Conservation (phyloP, 208 protist species). For the Wallacemonas sp. region DNA sequence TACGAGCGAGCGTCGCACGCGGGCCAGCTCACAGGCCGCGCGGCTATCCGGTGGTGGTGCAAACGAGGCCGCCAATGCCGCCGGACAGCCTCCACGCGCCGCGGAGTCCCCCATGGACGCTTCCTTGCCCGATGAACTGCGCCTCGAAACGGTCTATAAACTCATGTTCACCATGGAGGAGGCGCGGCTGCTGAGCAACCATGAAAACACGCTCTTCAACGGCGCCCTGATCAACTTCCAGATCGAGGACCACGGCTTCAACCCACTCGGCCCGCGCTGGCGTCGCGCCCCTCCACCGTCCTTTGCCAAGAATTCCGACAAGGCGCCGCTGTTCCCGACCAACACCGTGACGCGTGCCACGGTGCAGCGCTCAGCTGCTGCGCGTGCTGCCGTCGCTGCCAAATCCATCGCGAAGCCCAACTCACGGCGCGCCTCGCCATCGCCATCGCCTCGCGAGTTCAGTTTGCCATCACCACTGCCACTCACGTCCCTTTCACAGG, state of each 20-base stretch:
- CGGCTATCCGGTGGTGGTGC: too few relatives aligned
- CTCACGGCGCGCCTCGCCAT: too few relatives aligned
- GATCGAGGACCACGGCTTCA: not conserved
- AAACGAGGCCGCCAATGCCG: too few relatives aligned
- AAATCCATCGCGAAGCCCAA: not conserved
- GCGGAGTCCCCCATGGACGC: not conserved
- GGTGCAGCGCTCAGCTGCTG: not conserved
- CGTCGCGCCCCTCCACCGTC: not conserved
- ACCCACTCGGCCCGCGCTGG: constrained; percentile 9
- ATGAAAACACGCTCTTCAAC: constrained; percentile 24
- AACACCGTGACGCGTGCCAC: constrained; percentile 10
- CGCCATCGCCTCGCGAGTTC: too few relatives aligned
- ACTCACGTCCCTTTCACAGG: too few relatives aligned
- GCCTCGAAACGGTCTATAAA: not conserved
- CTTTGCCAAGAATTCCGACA: not conserved
- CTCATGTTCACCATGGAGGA: constrained; percentile 25
- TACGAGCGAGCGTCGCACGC: too few relatives aligned
- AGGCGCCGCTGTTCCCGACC: constrained; percentile 2
- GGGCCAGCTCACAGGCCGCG: too few relatives aligned
- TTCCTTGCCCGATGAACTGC: not conserved
- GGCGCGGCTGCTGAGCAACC: constrained; percentile 19
- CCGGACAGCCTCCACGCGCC: too few relatives aligned
- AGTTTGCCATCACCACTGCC: too few relatives aligned
- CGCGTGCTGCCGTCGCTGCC: not conserved
- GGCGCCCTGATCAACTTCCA: constrained; percentile 13